Percentiles rank a stretch among this genome's conserved stretches.
Conservation (phyloP, 495 filamentous ascomycete species). For the Tuber indicum region DNA sequence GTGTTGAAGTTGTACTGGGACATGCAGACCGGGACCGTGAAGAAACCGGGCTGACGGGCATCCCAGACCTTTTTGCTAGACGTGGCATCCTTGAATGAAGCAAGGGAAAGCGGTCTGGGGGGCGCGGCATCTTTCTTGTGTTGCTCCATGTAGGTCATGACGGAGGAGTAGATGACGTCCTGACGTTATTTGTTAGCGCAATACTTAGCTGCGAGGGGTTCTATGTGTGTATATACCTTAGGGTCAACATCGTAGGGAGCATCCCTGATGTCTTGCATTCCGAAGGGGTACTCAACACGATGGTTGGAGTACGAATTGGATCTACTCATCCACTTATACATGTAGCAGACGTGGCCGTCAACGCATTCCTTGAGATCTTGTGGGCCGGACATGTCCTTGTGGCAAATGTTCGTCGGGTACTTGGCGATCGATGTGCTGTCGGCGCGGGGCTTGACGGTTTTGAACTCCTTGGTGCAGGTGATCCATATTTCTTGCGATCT, state of each 20-base stretch:
- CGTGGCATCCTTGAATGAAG: conserved; percentile 5
- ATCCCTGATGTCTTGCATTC: conserved; percentile 15
- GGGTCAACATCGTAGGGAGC: conserved; percentile 21
- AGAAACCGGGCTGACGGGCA: conserved; percentile 21
- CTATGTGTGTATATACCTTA: conserved; percentile 14
- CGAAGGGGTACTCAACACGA: conserved; percentile 33
- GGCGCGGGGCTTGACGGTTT: conserved; percentile 15
- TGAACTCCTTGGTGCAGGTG: conserved; percentile 31
- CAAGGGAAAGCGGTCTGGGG: neutral
- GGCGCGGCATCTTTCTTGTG: neutral
- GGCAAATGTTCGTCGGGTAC: conserved; percentile 20
- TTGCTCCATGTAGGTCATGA: conserved; percentile 20
- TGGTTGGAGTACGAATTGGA: conserved; percentile 7
- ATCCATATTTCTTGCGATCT: conserved; percentile 35
- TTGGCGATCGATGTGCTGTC: conserved; percentile 23
- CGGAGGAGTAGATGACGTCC: conserved; percentile 35
- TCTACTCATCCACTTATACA: conserved; percentile 33
- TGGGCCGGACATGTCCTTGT: conserved; percentile 24
- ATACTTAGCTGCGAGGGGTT: neutral
- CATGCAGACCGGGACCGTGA: conserved; percentile 33
- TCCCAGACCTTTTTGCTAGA: conserved; percentile 17
- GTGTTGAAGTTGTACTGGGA: conserved; percentile 28
- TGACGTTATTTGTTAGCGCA: neutral
- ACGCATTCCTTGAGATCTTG: conserved; percentile 36
- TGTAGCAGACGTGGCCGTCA: conserved; percentile 29